Evolutionary conservation across 2,329 filamentous ascomycete species (phyloP).

Genomic region (Colletotrichum zoysiae): DNA sequence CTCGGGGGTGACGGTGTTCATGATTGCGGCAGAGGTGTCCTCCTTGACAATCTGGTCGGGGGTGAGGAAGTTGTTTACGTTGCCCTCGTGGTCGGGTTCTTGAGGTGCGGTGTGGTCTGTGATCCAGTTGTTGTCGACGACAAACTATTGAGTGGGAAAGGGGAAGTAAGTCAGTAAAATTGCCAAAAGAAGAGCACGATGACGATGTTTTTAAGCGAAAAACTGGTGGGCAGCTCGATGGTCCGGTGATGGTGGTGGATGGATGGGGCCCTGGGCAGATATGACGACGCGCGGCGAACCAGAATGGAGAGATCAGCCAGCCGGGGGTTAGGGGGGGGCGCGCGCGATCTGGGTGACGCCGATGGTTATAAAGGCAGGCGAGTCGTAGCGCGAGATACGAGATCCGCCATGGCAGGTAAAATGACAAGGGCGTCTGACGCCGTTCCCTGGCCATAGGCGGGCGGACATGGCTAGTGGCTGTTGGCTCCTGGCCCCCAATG

Average conservation of each 20-base stretch:
- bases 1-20: conserved; percentile 77
- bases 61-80: conserved; percentile 92
- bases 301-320: conserved; percentile 26
- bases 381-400: conserved; percentile 12
- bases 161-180: conserved; percentile 38
- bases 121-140: conserved; percentile 93
- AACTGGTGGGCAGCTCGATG: conserved; percentile 33
- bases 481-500: conserved; percentile 26
- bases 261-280: conserved; percentile 29
- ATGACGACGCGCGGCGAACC: conserved; percentile 38
- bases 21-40: conserved; percentile 62
- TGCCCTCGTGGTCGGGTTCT: conserved; percentile 85
- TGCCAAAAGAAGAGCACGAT: conserved; percentile 16
- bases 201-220: conserved; percentile 38
- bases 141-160: conserved; percentile 73
- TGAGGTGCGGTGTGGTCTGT: conserved; percentile 84
- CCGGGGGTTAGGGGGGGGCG: not conserved
- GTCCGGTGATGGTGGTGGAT: conserved; percentile 18
- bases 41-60: conserved; percentile 74
- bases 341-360: conserved; percentile 33
- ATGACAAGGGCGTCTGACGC: conserved; percentile 35
- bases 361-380: conserved; percentile 38
- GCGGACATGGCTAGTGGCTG: conserved; percentile 16
- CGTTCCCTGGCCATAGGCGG: conserved; percentile 23
- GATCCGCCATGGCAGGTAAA: conserved; percentile 19